Evolutionary conservation across 192 early-diverging fungal genomes (phyloP).

Genomic region (Haplosporangium gracile): DNA sequence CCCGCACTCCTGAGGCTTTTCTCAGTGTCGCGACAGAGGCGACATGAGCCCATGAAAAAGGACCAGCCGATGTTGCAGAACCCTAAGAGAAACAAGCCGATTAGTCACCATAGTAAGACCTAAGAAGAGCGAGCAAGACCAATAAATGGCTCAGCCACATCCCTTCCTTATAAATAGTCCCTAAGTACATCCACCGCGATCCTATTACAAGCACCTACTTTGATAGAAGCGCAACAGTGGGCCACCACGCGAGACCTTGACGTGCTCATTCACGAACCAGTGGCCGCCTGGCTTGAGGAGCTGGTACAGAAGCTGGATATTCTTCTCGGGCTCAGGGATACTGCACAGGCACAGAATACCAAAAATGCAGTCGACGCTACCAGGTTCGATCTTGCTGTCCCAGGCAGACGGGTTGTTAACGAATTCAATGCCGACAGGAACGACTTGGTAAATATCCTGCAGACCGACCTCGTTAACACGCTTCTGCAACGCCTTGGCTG

Average conservation of each 20-base stretch:
- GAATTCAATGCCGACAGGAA: slow-evolving; percentile 16
- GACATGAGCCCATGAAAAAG: slow-evolving; percentile 6
- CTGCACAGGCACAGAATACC: slow-evolving; percentile 11
- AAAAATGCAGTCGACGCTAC: slow-evolving; percentile 11
- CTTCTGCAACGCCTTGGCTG: slow-evolving; percentile 12
- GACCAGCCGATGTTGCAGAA: slow-evolving; percentile 5
- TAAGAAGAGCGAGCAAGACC: neutral
- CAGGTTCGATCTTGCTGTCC: slow-evolving; percentile 12
- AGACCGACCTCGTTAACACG: slow-evolving; percentile 13
- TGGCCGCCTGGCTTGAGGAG: slow-evolving; percentile 20
- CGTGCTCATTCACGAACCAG: slow-evolving; percentile 16
- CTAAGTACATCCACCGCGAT: too few species aligned
- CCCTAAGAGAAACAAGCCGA: neutral
- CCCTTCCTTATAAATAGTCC: too few species aligned
- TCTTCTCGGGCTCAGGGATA: slow-evolving; percentile 19
- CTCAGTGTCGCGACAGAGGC: slow-evolving; percentile 7
- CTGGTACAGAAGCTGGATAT: slow-evolving; percentile 1
- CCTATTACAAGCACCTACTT: too few species aligned
- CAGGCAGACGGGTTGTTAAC: slow-evolving; percentile 9
- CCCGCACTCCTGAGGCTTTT: slow-evolving; percentile 12
- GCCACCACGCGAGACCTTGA: slow-evolving; percentile 2
- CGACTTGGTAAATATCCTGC: slow-evolving; percentile 15
- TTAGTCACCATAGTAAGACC: slow-evolving; percentile 3
- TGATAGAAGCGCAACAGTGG: slow-evolving; percentile 16
- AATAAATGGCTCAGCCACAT: too few species aligned